phyloP scores from a whole-genome alignment of 371 early-diverging fungal species.

The Mortierella sp. region DNA sequence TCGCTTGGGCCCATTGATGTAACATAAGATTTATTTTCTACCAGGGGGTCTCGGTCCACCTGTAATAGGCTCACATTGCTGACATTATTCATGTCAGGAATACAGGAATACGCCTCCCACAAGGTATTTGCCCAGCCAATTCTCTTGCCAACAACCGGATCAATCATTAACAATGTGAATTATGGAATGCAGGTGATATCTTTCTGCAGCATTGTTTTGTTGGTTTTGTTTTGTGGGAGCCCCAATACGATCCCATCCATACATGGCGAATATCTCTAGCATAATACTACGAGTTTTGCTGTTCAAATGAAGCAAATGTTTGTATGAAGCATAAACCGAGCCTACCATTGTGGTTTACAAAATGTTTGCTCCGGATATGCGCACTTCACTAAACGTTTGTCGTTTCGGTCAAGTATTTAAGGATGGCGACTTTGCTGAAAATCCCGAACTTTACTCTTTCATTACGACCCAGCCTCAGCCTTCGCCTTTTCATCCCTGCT shows the following conservation, averaged over 20 bases:
- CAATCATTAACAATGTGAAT: constrained; percentile 11
- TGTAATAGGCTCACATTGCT: not conserved
- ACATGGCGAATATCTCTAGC: no score
- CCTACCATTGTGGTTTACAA: no score
- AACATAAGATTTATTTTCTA: not conserved
- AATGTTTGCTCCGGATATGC: not conserved
- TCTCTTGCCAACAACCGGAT: not conserved
- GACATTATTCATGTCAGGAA: not conserved
- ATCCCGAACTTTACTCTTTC: not conserved
- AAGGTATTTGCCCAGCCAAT: no score
- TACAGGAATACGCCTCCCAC: not conserved
- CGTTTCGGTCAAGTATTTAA: not conserved
- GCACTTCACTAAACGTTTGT: not conserved
- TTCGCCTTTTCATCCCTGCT: not conserved
- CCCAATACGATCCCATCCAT: not conserved
- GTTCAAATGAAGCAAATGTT: no score
- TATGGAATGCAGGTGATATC: not conserved
- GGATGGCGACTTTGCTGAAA: not conserved
- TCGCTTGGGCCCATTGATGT: not conserved
- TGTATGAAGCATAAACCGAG: not conserved
- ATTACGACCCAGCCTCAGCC: not conserved
- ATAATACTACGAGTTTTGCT: no score
- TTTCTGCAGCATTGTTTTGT: not conserved
- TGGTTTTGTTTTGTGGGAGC: not conserved
- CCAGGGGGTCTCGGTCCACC: not conserved